Conservation (phyloP, 805 yeast species). For the Yarrowia deformans region DNA sequence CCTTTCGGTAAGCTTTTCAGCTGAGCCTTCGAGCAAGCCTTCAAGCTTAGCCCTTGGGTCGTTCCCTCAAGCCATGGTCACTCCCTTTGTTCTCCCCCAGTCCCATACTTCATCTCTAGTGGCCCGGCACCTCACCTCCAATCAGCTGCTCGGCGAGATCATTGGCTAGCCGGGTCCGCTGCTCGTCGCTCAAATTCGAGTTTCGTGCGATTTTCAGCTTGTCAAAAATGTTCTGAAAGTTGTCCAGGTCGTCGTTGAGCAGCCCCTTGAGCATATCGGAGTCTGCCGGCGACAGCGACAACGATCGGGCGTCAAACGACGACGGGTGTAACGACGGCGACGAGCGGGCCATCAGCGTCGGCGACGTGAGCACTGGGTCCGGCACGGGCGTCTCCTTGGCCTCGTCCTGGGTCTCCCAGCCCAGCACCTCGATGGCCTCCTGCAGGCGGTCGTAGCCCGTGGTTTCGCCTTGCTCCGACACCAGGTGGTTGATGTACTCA, state of each 20-base stretch:
- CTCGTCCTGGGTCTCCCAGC: constrained; percentile 41
- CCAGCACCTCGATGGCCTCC: constrained; percentile 47
- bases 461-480: constrained; percentile 42
- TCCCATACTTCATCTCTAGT: neutral
- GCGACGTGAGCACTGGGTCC: constrained; percentile 22
- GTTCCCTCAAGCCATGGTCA: too few species aligned
- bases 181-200: constrained; percentile 46
- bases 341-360: constrained; percentile 9
- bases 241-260: constrained; percentile 44
- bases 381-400: constrained; percentile 39
- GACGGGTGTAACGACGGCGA: constrained; percentile 25
- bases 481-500: constrained; percentile 45
- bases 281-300: constrained; percentile 35
- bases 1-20: neutral
- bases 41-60: too few species aligned
- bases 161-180: constrained; percentile 49
- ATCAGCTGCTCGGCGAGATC: constrained; percentile 49
- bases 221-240: constrained; percentile 47
- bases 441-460: constrained; percentile 47
- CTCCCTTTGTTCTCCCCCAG: constrained; percentile 8
- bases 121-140: constrained; percentile 28
- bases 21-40: neutral
- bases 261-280: constrained; percentile 38
- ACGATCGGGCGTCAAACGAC: constrained; percentile 25
- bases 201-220: constrained; percentile 46